Conservation (phyloP, 768 basidiomycete species). For the Pleurotus giganteus region DNA sequence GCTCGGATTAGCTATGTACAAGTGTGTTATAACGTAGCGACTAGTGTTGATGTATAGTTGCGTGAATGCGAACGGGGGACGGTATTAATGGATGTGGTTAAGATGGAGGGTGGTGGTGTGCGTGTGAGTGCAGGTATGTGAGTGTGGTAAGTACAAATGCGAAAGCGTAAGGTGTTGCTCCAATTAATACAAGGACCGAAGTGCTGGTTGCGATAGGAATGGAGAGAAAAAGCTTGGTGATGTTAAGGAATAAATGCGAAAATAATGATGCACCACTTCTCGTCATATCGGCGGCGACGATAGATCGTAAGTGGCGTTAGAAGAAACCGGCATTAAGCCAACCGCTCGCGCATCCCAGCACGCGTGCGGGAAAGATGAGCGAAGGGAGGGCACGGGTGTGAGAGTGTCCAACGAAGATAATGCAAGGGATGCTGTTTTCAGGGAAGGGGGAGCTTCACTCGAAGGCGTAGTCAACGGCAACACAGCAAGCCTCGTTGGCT, state of each 20-base stretch:
- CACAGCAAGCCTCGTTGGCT: constrained; percentile 64
- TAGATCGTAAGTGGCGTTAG: constrained; percentile 7
- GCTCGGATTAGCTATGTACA: constrained; percentile 14
- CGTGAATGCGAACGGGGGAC: constrained; percentile 1
- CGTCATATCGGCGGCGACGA: constrained; percentile 7
- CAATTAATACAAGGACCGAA: constrained; percentile 24
- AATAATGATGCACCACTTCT: constrained; percentile 4
- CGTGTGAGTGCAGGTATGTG: constrained; percentile 22
- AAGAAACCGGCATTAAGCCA: constrained; percentile 8
- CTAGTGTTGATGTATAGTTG: constrained; percentile 10
- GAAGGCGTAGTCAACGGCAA: constrained; percentile 73
- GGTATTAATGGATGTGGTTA: not conserved
- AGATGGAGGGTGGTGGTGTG: constrained; percentile 5
- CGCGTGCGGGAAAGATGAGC: not conserved
- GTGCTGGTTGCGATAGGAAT: constrained; percentile 3
- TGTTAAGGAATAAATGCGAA: not conserved
- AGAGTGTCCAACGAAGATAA: not conserved
- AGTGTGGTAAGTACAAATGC: constrained; percentile 15
- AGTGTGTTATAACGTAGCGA: constrained; percentile 8
- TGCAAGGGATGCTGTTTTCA: not conserved
- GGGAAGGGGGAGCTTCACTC: constrained; percentile 35
- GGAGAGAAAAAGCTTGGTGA: not conserved
- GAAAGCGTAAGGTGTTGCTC: constrained; percentile 19
- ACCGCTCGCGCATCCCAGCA: constrained; percentile 8
- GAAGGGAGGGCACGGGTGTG: constrained; percentile 1